Conservation (phyloP, 2,329 filamentous ascomycete species). For the Trichoderma sp. region DNA sequence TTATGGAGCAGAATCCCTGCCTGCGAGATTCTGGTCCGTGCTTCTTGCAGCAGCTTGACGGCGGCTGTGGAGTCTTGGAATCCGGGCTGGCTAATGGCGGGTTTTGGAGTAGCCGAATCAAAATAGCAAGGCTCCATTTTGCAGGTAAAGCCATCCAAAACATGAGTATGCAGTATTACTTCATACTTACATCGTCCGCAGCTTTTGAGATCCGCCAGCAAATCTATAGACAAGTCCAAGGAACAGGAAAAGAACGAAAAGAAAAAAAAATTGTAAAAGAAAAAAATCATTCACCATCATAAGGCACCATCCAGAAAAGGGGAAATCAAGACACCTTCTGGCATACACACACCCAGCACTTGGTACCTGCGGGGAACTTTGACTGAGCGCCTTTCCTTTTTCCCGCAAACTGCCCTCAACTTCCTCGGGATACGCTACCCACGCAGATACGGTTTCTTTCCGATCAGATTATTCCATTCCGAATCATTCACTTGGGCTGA, state of each 20-base stretch:
- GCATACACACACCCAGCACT: neutral
- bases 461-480: neutral
- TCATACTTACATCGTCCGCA: neutral
- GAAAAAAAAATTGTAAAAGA: no score
- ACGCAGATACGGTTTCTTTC: neutral
- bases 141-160: neutral
- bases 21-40: conserved; percentile 14
- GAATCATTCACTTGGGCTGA: neutral
- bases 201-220: neutral
- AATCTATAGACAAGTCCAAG: neutral
- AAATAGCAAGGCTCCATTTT: neutral
- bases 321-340: neutral
- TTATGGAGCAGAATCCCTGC: conserved; percentile 1
- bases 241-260: neutral
- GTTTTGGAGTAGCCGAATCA: conserved; percentile 3
- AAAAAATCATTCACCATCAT: neutral
- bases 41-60: conserved; percentile 17
- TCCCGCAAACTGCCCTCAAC: neutral
- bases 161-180: neutral
- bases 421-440: neutral
- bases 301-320: neutral
- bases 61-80: conserved; percentile 5
- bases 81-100: neutral
- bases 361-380: neutral
- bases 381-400: conserved; percentile 3